A percentile compares a stretch with the other conserved stretches of the same genome.
phyloP scores from a whole-genome alignment of 139 green algal species.

The Volvox reticuliferus region DNA sequence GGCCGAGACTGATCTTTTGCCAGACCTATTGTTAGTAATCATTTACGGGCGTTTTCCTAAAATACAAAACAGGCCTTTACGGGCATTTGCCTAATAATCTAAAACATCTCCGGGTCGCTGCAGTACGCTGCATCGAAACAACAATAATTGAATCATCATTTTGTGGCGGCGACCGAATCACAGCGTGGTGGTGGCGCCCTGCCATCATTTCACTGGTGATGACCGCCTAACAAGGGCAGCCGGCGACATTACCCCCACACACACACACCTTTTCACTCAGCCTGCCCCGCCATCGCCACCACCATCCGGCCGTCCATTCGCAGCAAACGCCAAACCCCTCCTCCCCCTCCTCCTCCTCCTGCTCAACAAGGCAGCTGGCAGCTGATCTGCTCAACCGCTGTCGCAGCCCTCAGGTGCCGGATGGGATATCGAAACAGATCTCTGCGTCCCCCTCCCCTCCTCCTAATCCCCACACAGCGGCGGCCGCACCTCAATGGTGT shows the following conservation, averaged over 20 bases:
- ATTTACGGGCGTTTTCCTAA: not conserved
- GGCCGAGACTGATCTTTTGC: too few species aligned
- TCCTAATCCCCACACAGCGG: not conserved
- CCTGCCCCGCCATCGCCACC: too few species aligned
- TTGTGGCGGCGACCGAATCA: not conserved
- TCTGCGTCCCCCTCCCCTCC: not conserved
- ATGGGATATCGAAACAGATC: not conserved
- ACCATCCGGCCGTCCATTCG: too few species aligned
- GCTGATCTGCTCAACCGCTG: not conserved
- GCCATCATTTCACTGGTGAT: too few species aligned
- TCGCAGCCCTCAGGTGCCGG: too few species aligned
- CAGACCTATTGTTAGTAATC: not conserved
- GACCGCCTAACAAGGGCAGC: not conserved
- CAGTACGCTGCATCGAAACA: not conserved
- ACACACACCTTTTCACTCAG: too few species aligned
- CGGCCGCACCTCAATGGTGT: constrained; percentile 8
- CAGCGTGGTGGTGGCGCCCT: too few species aligned
- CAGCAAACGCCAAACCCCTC: too few species aligned
- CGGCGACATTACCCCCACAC: not conserved
- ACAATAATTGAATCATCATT: not conserved
- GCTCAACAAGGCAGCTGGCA: not conserved
- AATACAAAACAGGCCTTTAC: not conserved
- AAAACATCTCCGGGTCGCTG: not conserved
- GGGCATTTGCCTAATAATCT: too few species aligned
- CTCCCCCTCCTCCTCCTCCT: too few species aligned